These are phyloP conservation scores for Solidago caesia DNA, from an alignment of 129 eudicot genomes.

Conservation along the genomic window DNA sequence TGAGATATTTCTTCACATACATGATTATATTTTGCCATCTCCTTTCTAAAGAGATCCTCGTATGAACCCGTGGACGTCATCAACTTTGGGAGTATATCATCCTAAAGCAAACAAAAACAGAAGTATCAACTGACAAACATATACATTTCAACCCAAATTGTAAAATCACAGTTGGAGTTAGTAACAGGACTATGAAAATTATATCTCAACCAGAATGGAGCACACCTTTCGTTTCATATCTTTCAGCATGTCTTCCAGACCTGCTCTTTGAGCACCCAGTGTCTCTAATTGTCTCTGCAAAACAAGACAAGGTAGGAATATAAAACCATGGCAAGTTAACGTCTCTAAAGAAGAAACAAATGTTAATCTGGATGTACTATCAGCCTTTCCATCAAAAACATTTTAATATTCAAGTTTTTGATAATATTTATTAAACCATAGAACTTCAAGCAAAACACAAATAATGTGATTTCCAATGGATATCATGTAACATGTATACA, in stretches of 20 bases:
- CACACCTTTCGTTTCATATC: slow-evolving; percentile 97
- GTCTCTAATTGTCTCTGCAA: slow-evolving; percentile 92
- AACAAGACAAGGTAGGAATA: slow-evolving; percentile 9
- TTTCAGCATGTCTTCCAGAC: slow-evolving; percentile 98
- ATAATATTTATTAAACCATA: not conserved
- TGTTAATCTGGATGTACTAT: no score
- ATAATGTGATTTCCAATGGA: not conserved
- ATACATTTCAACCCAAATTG: not conserved
- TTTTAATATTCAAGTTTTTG: not conserved
- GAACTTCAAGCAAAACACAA: not conserved
- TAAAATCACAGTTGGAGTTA: not conserved
- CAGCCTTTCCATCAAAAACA: no score
- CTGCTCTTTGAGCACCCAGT: slow-evolving; percentile 92
- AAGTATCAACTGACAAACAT: not conserved
- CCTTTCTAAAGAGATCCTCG: slow-evolving; percentile 95
- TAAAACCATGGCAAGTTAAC: slow-evolving; percentile 3
- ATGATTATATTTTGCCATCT: slow-evolving; percentile 77
- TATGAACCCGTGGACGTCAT: slow-evolving; percentile 91
- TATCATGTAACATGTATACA: not conserved
- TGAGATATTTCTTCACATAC: slow-evolving; percentile 79
- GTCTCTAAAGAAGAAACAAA: not conserved
- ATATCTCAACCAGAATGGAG: not conserved
- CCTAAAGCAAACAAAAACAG: slow-evolving; percentile 42
- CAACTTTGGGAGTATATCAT: slow-evolving; percentile 93
- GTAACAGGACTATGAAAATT: not conserved